Percentiles rank a stretch among this genome's conserved stretches.
These are phyloP conservation scores for Exophiala sideris DNA, from an alignment of 2,329 filamentous ascomycete genomes.

Conservation along the genomic window DNA sequence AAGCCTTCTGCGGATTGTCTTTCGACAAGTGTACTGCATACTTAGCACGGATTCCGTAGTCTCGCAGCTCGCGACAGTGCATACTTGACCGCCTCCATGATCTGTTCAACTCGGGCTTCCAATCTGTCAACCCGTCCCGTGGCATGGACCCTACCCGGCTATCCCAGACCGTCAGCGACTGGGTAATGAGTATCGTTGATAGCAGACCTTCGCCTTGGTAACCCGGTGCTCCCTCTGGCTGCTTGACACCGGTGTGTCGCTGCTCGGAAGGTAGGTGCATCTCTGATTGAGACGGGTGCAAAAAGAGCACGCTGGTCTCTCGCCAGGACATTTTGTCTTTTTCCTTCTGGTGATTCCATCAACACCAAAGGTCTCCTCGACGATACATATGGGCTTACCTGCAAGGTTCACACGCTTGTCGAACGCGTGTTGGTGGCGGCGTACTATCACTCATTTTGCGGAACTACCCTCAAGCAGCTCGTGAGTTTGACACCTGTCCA, in stretches of 20 bases:
- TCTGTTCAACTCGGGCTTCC: conserved; percentile 35
- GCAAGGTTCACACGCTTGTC: conserved; percentile 44
- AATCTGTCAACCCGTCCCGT: conserved; percentile 35
- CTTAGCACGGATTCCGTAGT: not conserved
- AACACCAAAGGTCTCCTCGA: not conserved
- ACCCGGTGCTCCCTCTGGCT: conserved; percentile 28
- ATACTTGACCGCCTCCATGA: conserved; percentile 38
- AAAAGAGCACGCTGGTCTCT: conserved; percentile 49
- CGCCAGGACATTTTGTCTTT: conserved; percentile 52
- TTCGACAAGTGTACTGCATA: conserved; percentile 4
- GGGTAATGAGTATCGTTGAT: not conserved
- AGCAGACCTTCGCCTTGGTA: conserved; percentile 4
- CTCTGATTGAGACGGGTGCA: conserved; percentile 48
- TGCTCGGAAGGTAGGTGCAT: conserved; percentile 42
- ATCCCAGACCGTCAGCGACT: not conserved
- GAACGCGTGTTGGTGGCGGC: conserved; percentile 29
- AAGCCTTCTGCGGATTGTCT: conserved; percentile 19
- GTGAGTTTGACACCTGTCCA: not conserved
- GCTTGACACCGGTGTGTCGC: conserved; percentile 19
- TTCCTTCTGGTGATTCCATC: conserved; percentile 40
- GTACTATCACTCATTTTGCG: conserved; percentile 17
- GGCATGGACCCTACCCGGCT: conserved; percentile 17
- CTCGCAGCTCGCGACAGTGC: not conserved
- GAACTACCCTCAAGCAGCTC: not conserved
- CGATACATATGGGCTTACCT: conserved; percentile 31